Evolutionary conservation across 2,329 filamentous ascomycete species (phyloP).

Genomic region (Colletotrichum melonis): DNA sequence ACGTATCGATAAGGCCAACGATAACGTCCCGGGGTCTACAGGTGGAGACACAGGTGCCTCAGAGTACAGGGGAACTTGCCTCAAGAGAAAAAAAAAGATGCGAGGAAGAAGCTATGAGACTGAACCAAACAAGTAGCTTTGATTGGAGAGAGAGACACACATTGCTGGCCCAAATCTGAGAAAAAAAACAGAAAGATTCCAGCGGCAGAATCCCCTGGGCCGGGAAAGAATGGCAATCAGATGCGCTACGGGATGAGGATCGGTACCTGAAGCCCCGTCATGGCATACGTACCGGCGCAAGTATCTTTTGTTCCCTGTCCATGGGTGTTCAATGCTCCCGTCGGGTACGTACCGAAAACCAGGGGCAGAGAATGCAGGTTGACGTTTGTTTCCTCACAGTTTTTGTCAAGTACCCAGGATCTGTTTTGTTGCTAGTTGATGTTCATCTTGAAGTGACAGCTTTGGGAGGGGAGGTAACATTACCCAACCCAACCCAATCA

Average conservation of each 20-base stretch:
- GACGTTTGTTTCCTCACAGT: constrained; percentile 23
- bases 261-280: constrained; percentile 11
- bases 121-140: neutral
- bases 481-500: constrained; percentile 3
- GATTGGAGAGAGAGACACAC: constrained; percentile 3
- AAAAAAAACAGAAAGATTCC: neutral
- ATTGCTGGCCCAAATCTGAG: constrained; percentile 12
- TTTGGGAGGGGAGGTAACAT: neutral
- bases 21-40: constrained; percentile 30
- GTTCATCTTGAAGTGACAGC: neutral
- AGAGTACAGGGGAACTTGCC: neutral
- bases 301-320: neutral
- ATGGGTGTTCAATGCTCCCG: neutral
- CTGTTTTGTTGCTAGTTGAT: neutral
- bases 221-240: neutral
- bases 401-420: neutral
- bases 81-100: neutral
- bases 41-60: neutral
- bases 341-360: neutral
- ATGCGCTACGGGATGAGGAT: neutral
- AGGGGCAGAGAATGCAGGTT: constrained; percentile 1
- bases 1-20: constrained; percentile 6
- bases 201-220: constrained; percentile 17
- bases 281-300: neutral
- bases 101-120: neutral